Base-by-base conservation (phyloP, 2,329 filamentous ascomycete species). In the Diaporthe citrichinensis region DNA sequence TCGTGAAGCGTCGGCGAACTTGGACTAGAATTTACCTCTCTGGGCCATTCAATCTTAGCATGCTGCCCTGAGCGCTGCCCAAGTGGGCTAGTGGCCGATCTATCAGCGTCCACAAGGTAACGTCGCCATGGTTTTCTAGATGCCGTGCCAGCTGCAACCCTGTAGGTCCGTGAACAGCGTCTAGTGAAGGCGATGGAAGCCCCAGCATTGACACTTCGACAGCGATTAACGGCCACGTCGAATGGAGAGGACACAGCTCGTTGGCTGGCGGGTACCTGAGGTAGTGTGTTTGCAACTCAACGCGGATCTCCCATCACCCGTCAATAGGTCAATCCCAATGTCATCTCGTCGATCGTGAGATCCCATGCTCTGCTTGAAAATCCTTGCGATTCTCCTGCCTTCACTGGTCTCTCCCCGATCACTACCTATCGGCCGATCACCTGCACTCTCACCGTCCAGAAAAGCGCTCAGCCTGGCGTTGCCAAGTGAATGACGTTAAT, bases 401-500 rank as follows among this genome's bases (percentile, higher is more conserved):
- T 14, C 34, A 28, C n/a, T 14, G 46, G 31, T 55, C 46, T 67
- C 65, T 69, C 65, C 23, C 34, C 65, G 65, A 69, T 69, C 65
- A 55, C 9, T 69, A 41, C 65, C 46, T 31, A 28, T 31, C 6
- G 34, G 34, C 41, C 65, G 65, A 69, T 69, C 46, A 69, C 6
- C 34, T 51, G 8, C 8, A 17, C 62, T 23, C 20, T 51, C 62
- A 44, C 15, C 41, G 31, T 28, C 46, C n/a, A 28, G 51, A 10
- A 49, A 53, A 53, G n/a, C 34, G 49, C 23, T 3, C 31, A 41
- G 41, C 34, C 46, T 55, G 51, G 25, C 31, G 65, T 28, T 41
- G 65, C 46, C 65, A 53, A 69, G 31, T 55, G 49, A 14, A 69
- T 69, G 65, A 69, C 65, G 65, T 69, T 39, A 28, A 61, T 14